Evolutionary conservation across 2,329 filamentous ascomycete species (phyloP).

Genomic region (Penicillium hordei): DNA sequence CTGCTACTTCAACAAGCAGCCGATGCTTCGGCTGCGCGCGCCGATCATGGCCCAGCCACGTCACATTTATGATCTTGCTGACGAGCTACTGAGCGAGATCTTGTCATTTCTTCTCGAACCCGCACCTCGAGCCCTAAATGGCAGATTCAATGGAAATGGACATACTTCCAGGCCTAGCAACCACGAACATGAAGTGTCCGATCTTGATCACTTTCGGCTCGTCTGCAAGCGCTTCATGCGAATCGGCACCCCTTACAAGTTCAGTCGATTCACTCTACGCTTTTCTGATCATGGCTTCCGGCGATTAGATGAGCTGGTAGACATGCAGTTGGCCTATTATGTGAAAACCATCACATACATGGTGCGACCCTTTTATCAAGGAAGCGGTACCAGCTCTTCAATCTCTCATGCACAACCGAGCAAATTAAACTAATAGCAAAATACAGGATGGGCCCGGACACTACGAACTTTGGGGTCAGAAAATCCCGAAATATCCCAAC

Average conservation of each 20-base stretch:
- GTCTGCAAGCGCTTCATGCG: slow-evolving; percentile 44
- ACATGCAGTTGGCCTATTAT: slow-evolving; percentile 40
- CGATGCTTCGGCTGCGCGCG: slow-evolving; percentile 35
- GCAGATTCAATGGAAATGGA: slow-evolving; percentile 4
- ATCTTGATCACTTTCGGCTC: slow-evolving; percentile 43
- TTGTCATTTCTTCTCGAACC: slow-evolving; percentile 31
- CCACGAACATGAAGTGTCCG: slow-evolving; percentile 30
- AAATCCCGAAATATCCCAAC: slow-evolving; percentile 24
- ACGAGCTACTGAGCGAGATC: slow-evolving; percentile 39
- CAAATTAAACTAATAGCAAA: slow-evolving; percentile 21
- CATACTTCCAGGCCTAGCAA: slow-evolving; percentile 8
- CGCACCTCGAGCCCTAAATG: slow-evolving; percentile 11
- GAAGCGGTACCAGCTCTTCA: slow-evolving; percentile 36
- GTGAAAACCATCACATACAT: slow-evolving; percentile 42
- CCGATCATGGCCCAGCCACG: slow-evolving; percentile 35
- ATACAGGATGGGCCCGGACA: slow-evolving; percentile 33
- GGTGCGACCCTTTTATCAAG: slow-evolving; percentile 43
- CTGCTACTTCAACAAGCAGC: slow-evolving; percentile 31
- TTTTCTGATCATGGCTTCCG: slow-evolving; percentile 38
- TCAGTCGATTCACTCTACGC: slow-evolving; percentile 38
- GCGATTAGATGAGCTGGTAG: slow-evolving; percentile 35
- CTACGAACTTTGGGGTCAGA: slow-evolving; percentile 23
- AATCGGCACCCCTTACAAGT: slow-evolving; percentile 42
- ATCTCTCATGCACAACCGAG: slow-evolving; percentile 3
- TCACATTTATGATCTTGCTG: slow-evolving; percentile 37